Evolutionary conservation across 176 grass and related monocot species (phyloP), one percentile per base, ranked within the genome.

Genomic region (Rhynchospora pubera): DNA sequence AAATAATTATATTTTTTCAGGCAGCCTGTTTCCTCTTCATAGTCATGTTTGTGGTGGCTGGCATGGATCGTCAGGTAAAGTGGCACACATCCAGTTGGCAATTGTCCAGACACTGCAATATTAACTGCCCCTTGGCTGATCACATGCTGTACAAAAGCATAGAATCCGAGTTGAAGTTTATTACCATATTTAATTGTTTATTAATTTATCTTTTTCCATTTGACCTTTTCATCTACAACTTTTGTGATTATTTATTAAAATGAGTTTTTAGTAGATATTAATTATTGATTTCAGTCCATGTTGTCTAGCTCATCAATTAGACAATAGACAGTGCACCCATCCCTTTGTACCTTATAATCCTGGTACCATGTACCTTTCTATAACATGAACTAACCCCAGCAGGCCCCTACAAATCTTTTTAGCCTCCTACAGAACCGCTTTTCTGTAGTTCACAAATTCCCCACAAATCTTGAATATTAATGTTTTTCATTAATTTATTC

Each of bases 21-120:
- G 83, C 91, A 97, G 0, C 93, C 91, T 7, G 85, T 86, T 30
- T 66, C n/a, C 5, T 64, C 5, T 0, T 91, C 84, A n/a, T 88
- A 91, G 0, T 47, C 85, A 3, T 85, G 58, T 24, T 85, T 64
- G 79, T 77, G 32, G 9, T 1, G 44, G 23, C 19, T 78, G 11
- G 43, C 43, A 62, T 82, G 83, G 9, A 84, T 7, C n/a, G 1
- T 44, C 47, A 89, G 59, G 6, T 72, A 12, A 1, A 82, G 50
- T 12, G 89, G 91, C 5, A 44, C 1, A 70, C 91, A 97, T 8
- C 93, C 93, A 0, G 68, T 79, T 10, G 87, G 87, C 15, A 82
- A 47, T 44, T 85, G 61, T 57, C 87, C 87, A 4, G 87, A 79
- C 73, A 89, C 78, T 56, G 74, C 77, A 39, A 89, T 43, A 46